Conservation (phyloP, 208 protist genomes). For the Acanthamoeba royreba region DNA sequence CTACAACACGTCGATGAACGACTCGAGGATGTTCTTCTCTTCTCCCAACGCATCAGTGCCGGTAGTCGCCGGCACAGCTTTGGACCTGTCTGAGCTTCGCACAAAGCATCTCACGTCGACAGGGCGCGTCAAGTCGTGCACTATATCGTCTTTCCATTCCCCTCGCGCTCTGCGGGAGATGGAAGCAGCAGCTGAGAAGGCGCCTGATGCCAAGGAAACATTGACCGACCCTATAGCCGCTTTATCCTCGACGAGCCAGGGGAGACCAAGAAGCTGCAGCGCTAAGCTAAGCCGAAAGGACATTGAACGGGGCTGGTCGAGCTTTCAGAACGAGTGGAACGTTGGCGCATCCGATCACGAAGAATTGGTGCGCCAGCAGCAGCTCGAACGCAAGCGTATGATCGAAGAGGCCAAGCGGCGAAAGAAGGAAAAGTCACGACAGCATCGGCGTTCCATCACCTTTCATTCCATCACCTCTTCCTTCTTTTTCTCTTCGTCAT, state of each 20-base stretch:
- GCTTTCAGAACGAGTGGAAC: not conserved
- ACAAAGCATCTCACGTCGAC: not conserved
- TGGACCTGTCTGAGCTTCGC: not conserved
- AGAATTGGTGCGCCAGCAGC: not conserved
- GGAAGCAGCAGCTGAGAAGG: not conserved
- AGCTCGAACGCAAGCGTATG: conserved; percentile 16
- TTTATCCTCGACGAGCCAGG: not conserved
- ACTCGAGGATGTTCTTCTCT: not conserved
- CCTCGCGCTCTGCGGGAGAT: not conserved
- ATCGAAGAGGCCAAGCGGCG: not conserved
- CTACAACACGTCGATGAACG: not conserved
- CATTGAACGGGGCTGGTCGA: not conserved
- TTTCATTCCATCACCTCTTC: not conserved
- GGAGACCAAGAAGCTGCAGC: not conserved
- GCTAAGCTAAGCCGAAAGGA: not conserved
- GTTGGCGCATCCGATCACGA: not conserved
- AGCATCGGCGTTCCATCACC: not conserved
- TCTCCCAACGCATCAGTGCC: not conserved
- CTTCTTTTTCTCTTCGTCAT: not conserved
- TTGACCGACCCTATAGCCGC: no score
- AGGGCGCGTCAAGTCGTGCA: not conserved
- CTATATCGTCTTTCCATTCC: not conserved
- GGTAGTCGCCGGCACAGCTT: not conserved
- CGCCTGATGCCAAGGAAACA: not conserved
- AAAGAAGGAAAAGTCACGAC: not conserved